Evolutionary conservation across 2,329 filamentous ascomycete species (phyloP).

Genomic region (Aureobasidium subglaciale): DNA sequence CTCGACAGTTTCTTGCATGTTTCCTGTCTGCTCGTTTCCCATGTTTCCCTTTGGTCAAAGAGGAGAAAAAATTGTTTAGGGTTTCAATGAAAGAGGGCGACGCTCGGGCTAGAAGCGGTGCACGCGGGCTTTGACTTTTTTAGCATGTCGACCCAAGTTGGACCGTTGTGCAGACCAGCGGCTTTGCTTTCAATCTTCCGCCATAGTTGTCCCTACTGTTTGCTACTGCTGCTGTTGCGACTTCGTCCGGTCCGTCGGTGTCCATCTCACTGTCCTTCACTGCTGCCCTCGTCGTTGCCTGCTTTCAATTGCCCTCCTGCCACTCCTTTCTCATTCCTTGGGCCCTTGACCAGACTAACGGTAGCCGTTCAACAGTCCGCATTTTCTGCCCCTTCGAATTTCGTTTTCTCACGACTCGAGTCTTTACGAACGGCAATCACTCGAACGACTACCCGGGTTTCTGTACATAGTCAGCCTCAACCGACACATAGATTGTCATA

Average conservation of each 20-base stretch:
- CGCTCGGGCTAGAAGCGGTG: constrained; percentile 14
- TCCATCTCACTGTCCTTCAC: constrained; percentile 1
- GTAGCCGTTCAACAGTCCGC: constrained; percentile 13
- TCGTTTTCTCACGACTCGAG: constrained; percentile 10
- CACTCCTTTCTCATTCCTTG: constrained; percentile 9
- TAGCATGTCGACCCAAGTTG: constrained; percentile 11
- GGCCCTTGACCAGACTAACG: constrained; percentile 10
- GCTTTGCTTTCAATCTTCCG: constrained; percentile 9
- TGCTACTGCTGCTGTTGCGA: constrained; percentile 4
- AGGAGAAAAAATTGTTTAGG: constrained; percentile 11
- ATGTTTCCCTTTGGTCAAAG: neutral
- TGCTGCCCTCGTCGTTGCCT: constrained; percentile 7
- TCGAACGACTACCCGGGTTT: neutral
- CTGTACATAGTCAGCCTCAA: constrained; percentile 10
- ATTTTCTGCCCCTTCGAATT: constrained; percentile 8
- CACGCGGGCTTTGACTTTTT: constrained; percentile 15
- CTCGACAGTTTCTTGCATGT: neutral
- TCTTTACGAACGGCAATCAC: constrained; percentile 6
- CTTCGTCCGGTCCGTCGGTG: constrained; percentile 4
- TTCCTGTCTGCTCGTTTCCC: neutral
- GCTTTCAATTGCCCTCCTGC: constrained; percentile 10
- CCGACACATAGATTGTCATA: constrained; percentile 1
- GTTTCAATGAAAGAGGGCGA: constrained; percentile 8
- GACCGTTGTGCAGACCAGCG: constrained; percentile 11
- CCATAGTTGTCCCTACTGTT: constrained; percentile 12